Percentiles rank a stretch among this genome's conserved stretches.
Conservation (phyloP, 768 basidiomycete genomes). For the Collybia sp. region DNA sequence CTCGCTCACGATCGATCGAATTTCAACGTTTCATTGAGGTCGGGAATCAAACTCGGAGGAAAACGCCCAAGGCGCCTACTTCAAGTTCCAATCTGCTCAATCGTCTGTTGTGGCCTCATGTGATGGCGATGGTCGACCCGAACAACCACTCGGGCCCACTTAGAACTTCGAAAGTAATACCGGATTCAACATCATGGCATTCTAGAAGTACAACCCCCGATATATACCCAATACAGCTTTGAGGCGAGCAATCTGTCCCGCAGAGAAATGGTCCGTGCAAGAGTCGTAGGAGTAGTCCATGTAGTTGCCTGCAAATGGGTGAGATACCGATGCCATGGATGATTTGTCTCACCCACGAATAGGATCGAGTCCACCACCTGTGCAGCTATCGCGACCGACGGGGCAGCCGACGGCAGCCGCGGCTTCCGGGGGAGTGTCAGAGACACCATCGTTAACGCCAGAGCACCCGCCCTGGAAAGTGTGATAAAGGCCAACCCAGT, state of each 20-base stretch:
- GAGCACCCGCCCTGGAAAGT: conserved; percentile 48
- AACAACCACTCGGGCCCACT: no score
- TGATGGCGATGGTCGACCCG: no score
- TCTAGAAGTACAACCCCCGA: no score
- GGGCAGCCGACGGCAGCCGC: conserved; percentile 33
- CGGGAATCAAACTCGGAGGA: no score
- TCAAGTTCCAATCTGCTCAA: no score
- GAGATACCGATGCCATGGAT: no score
- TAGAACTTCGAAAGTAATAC: no score
- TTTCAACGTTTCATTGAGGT: no score
- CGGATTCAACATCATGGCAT: no score
- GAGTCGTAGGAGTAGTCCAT: conserved; percentile 45
- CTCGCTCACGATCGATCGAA: no score
- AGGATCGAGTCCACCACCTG: conserved; percentile 26
- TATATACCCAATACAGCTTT: conserved; percentile 34
- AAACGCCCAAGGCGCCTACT: no score
- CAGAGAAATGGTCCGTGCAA: conserved; percentile 43
- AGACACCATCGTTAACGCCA: conserved; percentile 31
- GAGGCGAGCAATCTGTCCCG: conserved; percentile 33
- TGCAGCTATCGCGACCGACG: conserved; percentile 22
- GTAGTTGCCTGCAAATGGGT: conserved; percentile 41
- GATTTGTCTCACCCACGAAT: conserved; percentile 28
- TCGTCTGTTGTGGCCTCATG: no score
- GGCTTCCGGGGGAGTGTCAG: conserved; percentile 38
- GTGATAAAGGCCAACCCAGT: conserved; percentile 55